Conservation (phyloP, 2,329 filamentous ascomycete genomes). For the Penicillium sp. region DNA sequence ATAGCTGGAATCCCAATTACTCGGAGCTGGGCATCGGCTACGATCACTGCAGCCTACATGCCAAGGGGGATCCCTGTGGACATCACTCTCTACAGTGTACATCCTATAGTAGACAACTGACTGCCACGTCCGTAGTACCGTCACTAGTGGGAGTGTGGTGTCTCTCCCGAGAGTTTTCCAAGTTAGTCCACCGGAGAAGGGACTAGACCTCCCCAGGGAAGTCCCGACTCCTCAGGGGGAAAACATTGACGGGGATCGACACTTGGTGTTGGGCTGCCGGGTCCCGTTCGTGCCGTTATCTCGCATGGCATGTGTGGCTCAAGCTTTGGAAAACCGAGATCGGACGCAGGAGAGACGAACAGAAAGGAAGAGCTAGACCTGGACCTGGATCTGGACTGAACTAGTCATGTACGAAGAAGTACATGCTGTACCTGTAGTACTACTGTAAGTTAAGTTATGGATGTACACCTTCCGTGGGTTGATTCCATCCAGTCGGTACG, state of each 20-base stretch:
- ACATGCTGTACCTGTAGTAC: not conserved
- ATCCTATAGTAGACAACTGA: not conserved
- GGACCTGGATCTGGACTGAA: not conserved
- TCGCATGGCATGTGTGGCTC: conserved; percentile 27
- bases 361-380: not conserved
- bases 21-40: conserved; percentile 30
- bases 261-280: conserved; percentile 23
- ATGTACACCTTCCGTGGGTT: not conserved
- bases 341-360: not conserved
- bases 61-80: conserved; percentile 30
- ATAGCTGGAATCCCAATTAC: conserved; percentile 31
- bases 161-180: not conserved
- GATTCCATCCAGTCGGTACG: not conserved
- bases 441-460: too few species aligned
- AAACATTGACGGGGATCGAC: conserved; percentile 24
- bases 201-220: conserved; percentile 7
- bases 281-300: conserved; percentile 30
- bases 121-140: not conserved
- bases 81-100: not conserved
- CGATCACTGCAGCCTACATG: conserved; percentile 30
- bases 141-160: too few species aligned
- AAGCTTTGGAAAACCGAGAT: conserved; percentile 17
- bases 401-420: not conserved
- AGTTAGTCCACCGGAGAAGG: conserved; percentile 3
- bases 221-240: not conserved